Evolutionary conservation across 805 yeast genomes (phyloP), one percentile per base, ranked within the genome.

Genomic region (Suhomyces sp.): DNA sequence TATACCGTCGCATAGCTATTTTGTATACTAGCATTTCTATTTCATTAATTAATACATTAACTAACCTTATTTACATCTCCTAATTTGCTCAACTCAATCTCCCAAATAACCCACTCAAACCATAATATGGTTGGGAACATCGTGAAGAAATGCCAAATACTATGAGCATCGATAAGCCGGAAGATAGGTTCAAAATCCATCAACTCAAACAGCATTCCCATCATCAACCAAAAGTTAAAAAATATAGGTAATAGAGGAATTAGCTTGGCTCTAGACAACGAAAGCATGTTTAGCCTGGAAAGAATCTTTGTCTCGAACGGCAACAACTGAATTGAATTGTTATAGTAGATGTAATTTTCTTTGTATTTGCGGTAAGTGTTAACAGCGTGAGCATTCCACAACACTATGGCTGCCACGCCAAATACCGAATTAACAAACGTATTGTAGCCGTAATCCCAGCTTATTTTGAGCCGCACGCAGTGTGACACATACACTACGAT

Each of bases 131-230:
- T 83, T 0, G 98, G 98, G 63, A 90, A 67, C 1, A 92, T 84
- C 0, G 99, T 94, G 19, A 89, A 82, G 26, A 88, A 77, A 67
- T 94, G 99, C 99, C 99, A 94, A 40, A 93, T 63, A 0, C 97
- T 84, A 69, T 94, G 99, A 0, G 97, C 96, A 70, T 94, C 99
- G 0, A 94, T 61, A 40, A 88, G 77, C 47, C 66, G 60, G 13
- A 38, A 52, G 49, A 64, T 49, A 1, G 79, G 79, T 23, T 59
- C 62, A 47, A 73, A 74, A 50, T 75, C 79, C 27, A 58, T 54
- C 15, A 72, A 42, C 49, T 75, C 79, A 33, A 74, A 66, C 12
- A 61, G 51, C 57, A 73, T 66, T 0, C 77, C 69, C 5, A 56
- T 22, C 5, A 71, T 38, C 23, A 75, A 58, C 69, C 72, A 70